Evolutionary conservation across 345 rosid genomes (phyloP), one percentile per base, ranked within the genome.

Genomic region (Balakata baccata): DNA sequence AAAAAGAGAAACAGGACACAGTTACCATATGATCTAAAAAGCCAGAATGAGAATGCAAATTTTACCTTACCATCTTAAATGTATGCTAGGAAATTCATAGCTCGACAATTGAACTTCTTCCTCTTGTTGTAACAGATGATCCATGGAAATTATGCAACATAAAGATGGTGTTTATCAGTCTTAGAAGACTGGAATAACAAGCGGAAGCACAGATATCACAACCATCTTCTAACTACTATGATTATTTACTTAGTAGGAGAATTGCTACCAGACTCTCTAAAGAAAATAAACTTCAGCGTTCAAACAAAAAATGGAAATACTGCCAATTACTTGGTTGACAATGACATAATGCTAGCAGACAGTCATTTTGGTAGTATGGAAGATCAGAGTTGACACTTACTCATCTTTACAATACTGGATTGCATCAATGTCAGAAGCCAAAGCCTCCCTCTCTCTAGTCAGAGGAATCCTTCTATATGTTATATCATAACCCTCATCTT

Each of bases 391-490:
- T 74, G 79, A 66, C 72, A 84, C 98, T 87, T 79, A 92, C 99
- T 90, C 89, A 63, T 90, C 92, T 80, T 86, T 79, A 61, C 91
- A 80, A 77, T 69, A 68, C 73, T 95, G 99, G 69, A 92, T 86
- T 39, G 93, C 91, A 80, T 95, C 98, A 41, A 95, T 83, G 76
- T 95, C 98, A 18, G 93, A 85, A 78, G 97, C 92, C 73, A 95
- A 82, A 64, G 98, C 90, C 45, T 89, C 97, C 84, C 90, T 94
- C 84, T 92, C 98, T 83, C 98, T 79, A 14, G 99, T 91, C 68
- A 95, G 79, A 17, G 99, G 98, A 82, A 92, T 91, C 85, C 98
- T 92, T 75, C 88, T 73, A 75, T 91, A 91, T 11, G 76, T 69
- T 56, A 95, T 83, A 76, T 86, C 88, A 82, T 88, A 92, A 25